A percentile compares a stretch with the other conserved stretches of the same genome.
Evolutionary conservation across 768 basidiomycete species (phyloP).

Genomic region (Boletales sp.): DNA sequence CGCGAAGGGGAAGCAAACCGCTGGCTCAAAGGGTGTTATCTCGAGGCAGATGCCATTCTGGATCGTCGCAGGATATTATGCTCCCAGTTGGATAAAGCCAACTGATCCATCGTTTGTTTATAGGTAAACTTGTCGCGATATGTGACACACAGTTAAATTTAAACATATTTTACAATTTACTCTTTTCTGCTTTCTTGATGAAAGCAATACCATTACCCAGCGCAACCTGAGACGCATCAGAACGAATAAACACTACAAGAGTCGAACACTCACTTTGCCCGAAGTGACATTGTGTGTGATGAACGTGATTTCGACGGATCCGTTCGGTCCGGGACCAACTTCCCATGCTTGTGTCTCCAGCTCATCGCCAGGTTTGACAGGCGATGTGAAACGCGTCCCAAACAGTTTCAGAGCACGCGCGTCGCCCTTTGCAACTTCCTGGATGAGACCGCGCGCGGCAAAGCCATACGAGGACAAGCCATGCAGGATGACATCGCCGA

Average conservation of each 20-base stretch:
- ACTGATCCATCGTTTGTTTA: not conserved
- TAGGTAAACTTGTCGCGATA: not conserved
- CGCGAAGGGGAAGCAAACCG: slow-evolving; percentile 54
- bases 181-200: slow-evolving; percentile 48
- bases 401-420: slow-evolving; percentile 62
- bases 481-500: slow-evolving; percentile 83
- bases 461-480: slow-evolving; percentile 83
- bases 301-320: slow-evolving; percentile 57
- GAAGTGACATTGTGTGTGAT: slow-evolving; percentile 55
- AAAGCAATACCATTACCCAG: slow-evolving; percentile 65
- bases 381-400: slow-evolving; percentile 75
- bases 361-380: slow-evolving; percentile 78
- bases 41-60: slow-evolving; percentile 59
- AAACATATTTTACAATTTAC: slow-evolving; percentile 35
- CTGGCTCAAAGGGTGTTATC: slow-evolving; percentile 90
- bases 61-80: slow-evolving; percentile 53
- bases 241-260: not conserved
- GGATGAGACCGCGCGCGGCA: slow-evolving; percentile 71
- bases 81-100: slow-evolving; percentile 17
- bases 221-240: slow-evolving; percentile 33
- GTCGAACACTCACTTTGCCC: slow-evolving; percentile 46
- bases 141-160: not conserved
- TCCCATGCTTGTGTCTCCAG: slow-evolving; percentile 81
- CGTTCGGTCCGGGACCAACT: slow-evolving; percentile 60
- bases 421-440: slow-evolving; percentile 56